These are phyloP conservation scores for Ceriops zippeliana DNA, from an alignment of 345 rosid genomes.

Conservation along the genomic window DNA sequence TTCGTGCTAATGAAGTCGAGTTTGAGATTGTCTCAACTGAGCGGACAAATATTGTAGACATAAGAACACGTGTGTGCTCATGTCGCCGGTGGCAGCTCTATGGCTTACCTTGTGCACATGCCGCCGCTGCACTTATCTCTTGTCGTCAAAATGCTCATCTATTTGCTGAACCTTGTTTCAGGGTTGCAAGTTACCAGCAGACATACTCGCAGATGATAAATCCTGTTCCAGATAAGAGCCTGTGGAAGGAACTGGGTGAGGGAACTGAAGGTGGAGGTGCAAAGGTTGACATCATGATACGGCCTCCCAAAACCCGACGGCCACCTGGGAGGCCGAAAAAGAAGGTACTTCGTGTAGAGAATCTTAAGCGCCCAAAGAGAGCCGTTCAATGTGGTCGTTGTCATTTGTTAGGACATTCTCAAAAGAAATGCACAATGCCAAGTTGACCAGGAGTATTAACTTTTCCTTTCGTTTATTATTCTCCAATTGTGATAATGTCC, in stretches of 20 bases:
- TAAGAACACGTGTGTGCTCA: slow-evolving; percentile 73
- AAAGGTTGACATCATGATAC: slow-evolving; percentile 51
- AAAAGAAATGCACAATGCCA: slow-evolving; percentile 92
- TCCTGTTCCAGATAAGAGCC: slow-evolving; percentile 61
- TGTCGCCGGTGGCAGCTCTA: slow-evolving; percentile 95
- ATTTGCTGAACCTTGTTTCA: slow-evolving; percentile 85
- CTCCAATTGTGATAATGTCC: slow-evolving; percentile 22
- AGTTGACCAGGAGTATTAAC: slow-evolving; percentile 42
- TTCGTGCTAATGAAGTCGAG: slow-evolving; percentile 93
- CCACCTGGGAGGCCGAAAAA: slow-evolving; percentile 98
- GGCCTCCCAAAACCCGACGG: slow-evolving; percentile 89
- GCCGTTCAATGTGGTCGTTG: slow-evolving; percentile 98
- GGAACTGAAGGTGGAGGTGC: slow-evolving; percentile 59
- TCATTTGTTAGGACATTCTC: slow-evolving; percentile 97
- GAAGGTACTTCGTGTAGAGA: slow-evolving; percentile 92
- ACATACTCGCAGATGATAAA: slow-evolving; percentile 69
- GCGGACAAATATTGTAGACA: slow-evolving; percentile 92
- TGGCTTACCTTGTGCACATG: slow-evolving; percentile 94
- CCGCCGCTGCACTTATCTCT: slow-evolving; percentile 92
- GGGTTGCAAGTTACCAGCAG: slow-evolving; percentile 66
- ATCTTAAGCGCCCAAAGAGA: slow-evolving; percentile 89
- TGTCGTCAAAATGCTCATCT: slow-evolving; percentile 76
- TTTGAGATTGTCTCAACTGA: slow-evolving; percentile 97
- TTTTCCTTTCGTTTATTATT: slow-evolving; percentile 13
- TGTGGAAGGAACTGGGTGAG: slow-evolving; percentile 63